These are phyloP conservation scores for Pholiota adiposa DNA, from an alignment of 1,284 basidiomycete genomes.

Conservation along the genomic window DNA sequence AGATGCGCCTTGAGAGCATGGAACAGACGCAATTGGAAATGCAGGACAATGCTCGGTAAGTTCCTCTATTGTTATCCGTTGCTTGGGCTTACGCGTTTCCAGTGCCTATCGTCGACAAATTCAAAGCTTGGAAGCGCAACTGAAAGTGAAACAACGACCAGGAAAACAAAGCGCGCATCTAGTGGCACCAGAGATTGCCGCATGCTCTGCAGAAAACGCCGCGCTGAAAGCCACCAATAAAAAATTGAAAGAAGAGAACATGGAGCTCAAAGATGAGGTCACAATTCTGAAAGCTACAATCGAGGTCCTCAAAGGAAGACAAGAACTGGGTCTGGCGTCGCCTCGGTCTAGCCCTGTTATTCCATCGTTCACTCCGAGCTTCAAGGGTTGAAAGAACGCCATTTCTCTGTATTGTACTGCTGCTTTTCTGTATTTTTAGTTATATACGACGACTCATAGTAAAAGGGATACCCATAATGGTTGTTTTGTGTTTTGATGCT, in stretches of 20 bases:
- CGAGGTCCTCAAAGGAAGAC: slow-evolving; percentile 60
- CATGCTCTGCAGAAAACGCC: slow-evolving; percentile 49
- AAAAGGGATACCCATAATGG: slow-evolving; percentile 1
- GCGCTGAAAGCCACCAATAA: slow-evolving; percentile 50
- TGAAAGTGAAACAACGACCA: slow-evolving; percentile 30
- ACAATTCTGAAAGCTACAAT: slow-evolving; percentile 75
- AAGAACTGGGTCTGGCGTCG: slow-evolving; percentile 42
- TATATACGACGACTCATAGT: not conserved
- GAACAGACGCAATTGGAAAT: slow-evolving; percentile 52
- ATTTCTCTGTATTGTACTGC: not conserved
- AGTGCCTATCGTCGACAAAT: slow-evolving; percentile 62
- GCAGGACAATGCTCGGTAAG: slow-evolving; percentile 59
- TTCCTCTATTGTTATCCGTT: not conserved
- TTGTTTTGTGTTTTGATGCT: not conserved
- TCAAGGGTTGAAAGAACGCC: not conserved
- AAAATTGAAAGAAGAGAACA: slow-evolving; percentile 29
- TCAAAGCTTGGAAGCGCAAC: slow-evolving; percentile 54
- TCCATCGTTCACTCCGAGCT: not conserved
- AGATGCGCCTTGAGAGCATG: slow-evolving; percentile 60
- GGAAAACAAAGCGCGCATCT: slow-evolving; percentile 21
- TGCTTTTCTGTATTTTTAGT: not conserved
- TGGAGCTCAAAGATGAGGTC: slow-evolving; percentile 52
- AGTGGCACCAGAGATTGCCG: slow-evolving; percentile 37
- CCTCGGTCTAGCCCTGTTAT: slow-evolving; percentile 33
- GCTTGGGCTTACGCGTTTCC: slow-evolving; percentile 6